phyloP scores from a whole-genome alignment of 2,329 filamentous ascomycete species.

The Ilyonectria sp. region DNA sequence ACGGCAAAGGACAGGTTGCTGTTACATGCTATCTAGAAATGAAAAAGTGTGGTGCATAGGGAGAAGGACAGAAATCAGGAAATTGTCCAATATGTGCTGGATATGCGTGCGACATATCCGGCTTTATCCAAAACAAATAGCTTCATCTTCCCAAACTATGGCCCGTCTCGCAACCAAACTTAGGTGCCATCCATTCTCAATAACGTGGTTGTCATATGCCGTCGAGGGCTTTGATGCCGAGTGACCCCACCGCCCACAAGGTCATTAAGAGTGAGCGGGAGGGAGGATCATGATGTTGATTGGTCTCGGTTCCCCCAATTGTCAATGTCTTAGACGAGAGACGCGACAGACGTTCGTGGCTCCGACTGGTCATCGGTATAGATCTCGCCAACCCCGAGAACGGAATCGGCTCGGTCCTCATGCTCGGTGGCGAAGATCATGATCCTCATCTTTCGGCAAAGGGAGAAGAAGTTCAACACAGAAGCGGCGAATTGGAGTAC shows the following conservation, averaged over 20 bases:
- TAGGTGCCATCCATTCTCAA: background rate
- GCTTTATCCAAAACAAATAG: constrained; percentile 11
- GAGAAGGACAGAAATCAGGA: constrained; percentile 4
- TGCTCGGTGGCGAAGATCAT: constrained; percentile 37
- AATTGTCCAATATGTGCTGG: background rate
- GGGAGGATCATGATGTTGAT: background rate
- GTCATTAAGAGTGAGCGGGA: background rate
- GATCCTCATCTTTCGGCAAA: constrained; percentile 40
- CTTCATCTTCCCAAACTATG: background rate
- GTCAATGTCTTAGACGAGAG: constrained; percentile 26
- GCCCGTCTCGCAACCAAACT: background rate
- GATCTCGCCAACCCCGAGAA: constrained; percentile 24
- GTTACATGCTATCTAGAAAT: constrained; percentile 8
- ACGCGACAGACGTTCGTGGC: constrained; percentile 38
- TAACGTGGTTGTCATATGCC: background rate
- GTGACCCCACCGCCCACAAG: background rate
- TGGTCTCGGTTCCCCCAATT: background rate
- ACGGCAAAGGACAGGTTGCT: constrained; percentile 5
- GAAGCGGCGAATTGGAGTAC: constrained; percentile 33
- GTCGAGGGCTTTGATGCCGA: background rate
- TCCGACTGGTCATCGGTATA: constrained; percentile 41
- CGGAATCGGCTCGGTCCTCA: constrained; percentile 29
- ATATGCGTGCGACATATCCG: constrained; percentile 13
- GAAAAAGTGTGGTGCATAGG: background rate
- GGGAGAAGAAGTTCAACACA: constrained; percentile 35